phyloP scores from a whole-genome alignment of 805 yeast species.

The Yamadazyma nakazawae region DNA sequence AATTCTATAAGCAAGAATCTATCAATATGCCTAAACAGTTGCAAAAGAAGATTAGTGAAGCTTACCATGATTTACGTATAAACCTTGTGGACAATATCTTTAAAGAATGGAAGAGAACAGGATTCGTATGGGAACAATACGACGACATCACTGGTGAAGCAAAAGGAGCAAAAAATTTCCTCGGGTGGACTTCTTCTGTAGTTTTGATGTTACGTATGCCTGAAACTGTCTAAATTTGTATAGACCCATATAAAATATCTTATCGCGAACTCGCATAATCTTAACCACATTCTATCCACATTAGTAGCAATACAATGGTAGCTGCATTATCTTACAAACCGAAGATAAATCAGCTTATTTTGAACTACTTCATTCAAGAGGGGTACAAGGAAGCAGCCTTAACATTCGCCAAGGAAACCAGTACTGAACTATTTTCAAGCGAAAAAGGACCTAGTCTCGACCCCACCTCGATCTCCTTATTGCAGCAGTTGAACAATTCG shows the following conservation, averaged over 20 bases:
- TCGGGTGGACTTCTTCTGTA: conserved; percentile 91
- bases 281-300: not conserved
- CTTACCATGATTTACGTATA: conserved; percentile 57
- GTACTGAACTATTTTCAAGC: conserved; percentile 19
- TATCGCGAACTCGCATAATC: not conserved
- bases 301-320: not conserved
- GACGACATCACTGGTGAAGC: conserved; percentile 72
- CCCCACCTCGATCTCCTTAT: conserved; percentile 5
- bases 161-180: conserved; percentile 80
- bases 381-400: conserved; percentile 70
- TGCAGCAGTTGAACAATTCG: conserved; percentile 11
- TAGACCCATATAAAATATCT: not conserved
- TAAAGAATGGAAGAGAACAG: conserved; percentile 69
- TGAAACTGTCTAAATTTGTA: conserved; percentile 25
- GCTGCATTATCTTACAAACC: conserved; percentile 16
- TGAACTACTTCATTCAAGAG: conserved; percentile 74
- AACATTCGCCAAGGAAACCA: conserved; percentile 58
- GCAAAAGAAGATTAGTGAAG: conserved; percentile 31
- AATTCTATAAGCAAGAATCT: conserved; percentile 45
- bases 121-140: conserved; percentile 90
- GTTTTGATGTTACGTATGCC: conserved; percentile 84
- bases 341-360: conserved; percentile 51
- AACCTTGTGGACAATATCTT: conserved; percentile 69
- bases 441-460: not conserved
- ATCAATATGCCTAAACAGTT: conserved; percentile 29